Percentiles rank a stretch among this genome's conserved stretches.
phyloP scores from a whole-genome alignment of 1,139 yeast genomes.

The Trichomonascaceae sp. region DNA sequence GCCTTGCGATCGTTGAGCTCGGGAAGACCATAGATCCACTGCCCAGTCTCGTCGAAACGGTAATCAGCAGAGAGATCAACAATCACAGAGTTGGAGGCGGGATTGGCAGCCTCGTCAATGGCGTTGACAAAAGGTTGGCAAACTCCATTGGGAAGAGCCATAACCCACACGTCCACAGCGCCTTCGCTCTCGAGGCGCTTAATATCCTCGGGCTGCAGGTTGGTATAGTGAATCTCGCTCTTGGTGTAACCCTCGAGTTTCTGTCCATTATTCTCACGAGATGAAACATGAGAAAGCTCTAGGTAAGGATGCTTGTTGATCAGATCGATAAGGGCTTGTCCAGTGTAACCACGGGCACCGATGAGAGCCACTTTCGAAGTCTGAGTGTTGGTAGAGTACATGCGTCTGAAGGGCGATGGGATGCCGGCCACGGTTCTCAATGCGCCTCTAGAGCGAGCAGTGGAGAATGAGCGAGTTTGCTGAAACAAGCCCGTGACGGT shows the following conservation, averaged over 20 bases:
- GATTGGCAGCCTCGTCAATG: slow-evolving; percentile 45
- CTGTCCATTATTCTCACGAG: slow-evolving; percentile 86
- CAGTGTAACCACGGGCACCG: slow-evolving; percentile 98
- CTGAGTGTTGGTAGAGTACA: slow-evolving; percentile 32
- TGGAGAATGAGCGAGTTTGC: slow-evolving; percentile 19
- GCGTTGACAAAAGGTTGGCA: slow-evolving; percentile 96
- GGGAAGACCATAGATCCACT: slow-evolving; percentile 93
- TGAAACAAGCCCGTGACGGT: slow-evolving; percentile 12
- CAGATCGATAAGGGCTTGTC: slow-evolving; percentile 79
- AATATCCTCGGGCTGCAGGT: slow-evolving; percentile 79
- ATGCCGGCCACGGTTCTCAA: slow-evolving; percentile 1
- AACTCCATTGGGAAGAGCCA: slow-evolving; percentile 98
- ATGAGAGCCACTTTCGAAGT: slow-evolving; percentile 75
- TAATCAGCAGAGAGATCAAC: slow-evolving; percentile 92
- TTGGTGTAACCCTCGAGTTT: slow-evolving; percentile 79
- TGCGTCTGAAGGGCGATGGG: slow-evolving; percentile 33
- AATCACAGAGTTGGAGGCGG: slow-evolving; percentile 52
- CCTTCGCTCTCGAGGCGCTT: slow-evolving; percentile 59
- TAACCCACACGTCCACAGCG: slow-evolving; percentile 91
- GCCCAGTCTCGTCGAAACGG: slow-evolving; percentile 75
- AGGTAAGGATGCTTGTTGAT: slow-evolving; percentile 79
- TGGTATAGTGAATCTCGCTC: slow-evolving; percentile 64
- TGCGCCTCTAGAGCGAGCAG: slow-evolving; percentile 15
- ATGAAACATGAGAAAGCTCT: slow-evolving; percentile 84
- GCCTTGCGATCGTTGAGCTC: slow-evolving; percentile 45